A percentile compares a stretch with the other conserved stretches of the same genome.
These are phyloP conservation scores for Epithele typhae DNA, from an alignment of 768 basidiomycete genomes.

Conservation along the genomic window DNA sequence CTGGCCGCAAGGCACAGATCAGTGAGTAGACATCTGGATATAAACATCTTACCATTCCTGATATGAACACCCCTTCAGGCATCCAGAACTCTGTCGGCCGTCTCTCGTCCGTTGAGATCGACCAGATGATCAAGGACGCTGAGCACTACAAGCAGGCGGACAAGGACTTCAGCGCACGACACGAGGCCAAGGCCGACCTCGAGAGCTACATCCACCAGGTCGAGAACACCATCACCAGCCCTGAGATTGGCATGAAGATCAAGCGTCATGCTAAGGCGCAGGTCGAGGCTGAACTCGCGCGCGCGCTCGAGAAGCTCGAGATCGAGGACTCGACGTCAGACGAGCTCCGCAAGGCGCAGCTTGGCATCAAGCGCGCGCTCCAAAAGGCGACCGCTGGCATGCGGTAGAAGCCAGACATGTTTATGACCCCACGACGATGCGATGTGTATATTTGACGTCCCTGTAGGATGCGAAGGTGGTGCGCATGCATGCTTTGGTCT, in stretches of 20 bases:
- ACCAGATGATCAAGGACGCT: conserved; percentile 99
- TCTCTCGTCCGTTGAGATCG: conserved; percentile 95
- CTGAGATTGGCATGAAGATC: conserved; percentile 97
- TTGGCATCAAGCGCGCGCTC: conserved; percentile 92
- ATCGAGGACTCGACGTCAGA: conserved; percentile 92
- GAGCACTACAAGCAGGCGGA: conserved; percentile 95
- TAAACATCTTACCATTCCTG: no score
- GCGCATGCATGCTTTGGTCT: conserved; percentile 13
- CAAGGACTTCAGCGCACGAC: conserved; percentile 97
- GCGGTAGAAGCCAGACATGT: conserved; percentile 48
- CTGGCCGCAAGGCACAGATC: conserved; percentile 98
- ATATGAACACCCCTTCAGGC: conserved; percentile 52
- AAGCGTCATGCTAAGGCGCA: conserved; percentile 94
- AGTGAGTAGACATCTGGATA: conserved; percentile 51
- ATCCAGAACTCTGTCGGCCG: conserved; percentile 99
- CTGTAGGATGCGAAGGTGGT: conserved; percentile 10
- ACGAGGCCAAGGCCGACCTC: conserved; percentile 97
- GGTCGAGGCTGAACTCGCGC: conserved; percentile 96
- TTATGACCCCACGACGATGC: conserved; percentile 1
- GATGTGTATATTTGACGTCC: conserved; percentile 4
- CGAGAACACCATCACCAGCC: conserved; percentile 92
- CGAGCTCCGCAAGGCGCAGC: conserved; percentile 94
- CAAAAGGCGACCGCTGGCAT: conserved; percentile 96
- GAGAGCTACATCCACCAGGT: conserved; percentile 98
- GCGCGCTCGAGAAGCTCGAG: conserved; percentile 97